Conservation (phyloP, 352 stramenopile genomes). For the Phytophthora pseudosyringae region DNA sequence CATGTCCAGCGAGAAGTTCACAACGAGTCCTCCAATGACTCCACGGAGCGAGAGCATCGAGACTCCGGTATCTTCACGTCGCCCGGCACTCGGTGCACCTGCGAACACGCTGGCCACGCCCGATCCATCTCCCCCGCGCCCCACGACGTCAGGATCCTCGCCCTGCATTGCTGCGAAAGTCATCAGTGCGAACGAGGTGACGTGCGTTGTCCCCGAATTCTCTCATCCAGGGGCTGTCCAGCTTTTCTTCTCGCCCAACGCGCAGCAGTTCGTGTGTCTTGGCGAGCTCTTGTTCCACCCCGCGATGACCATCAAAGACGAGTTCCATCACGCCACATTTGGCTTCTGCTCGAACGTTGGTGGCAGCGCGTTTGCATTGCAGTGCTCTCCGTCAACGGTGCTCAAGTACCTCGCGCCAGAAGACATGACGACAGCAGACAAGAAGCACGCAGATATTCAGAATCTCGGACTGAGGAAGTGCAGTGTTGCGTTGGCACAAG, state of each 20-base stretch:
- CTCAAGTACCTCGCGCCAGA: constrained; percentile 44
- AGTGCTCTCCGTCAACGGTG: constrained; percentile 62
- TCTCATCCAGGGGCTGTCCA: constrained; percentile 39
- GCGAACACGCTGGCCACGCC: constrained; percentile 3
- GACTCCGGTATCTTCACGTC: not conserved
- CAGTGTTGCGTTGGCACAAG: constrained; percentile 22
- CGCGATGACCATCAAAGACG: constrained; percentile 59
- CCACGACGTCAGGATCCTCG: constrained; percentile 15
- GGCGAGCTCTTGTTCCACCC: constrained; percentile 65
- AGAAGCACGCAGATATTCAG: constrained; percentile 35
- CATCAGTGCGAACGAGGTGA: constrained; percentile 51
- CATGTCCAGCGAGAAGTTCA: constrained; percentile 35
- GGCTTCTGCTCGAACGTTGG: constrained; percentile 74
- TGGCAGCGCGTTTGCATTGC: constrained; percentile 55
- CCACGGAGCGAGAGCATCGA: constrained; percentile 3
- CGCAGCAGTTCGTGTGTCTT: constrained; percentile 75
- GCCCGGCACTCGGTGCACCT: constrained; percentile 7
- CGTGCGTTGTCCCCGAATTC: constrained; percentile 67
- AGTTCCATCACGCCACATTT: constrained; percentile 34
- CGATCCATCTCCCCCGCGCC: constrained; percentile 1
- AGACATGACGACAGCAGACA: constrained; percentile 56
- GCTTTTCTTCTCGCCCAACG: constrained; percentile 74
- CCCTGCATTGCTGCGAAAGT: constrained; percentile 64
- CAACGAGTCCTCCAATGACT: constrained; percentile 1
- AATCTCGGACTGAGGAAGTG: constrained; percentile 29